A percentile compares a stretch with the other conserved stretches of the same genome.
Conservation (phyloP, 2,329 filamentous ascomycete species). For the Coniochaeta sp. region DNA sequence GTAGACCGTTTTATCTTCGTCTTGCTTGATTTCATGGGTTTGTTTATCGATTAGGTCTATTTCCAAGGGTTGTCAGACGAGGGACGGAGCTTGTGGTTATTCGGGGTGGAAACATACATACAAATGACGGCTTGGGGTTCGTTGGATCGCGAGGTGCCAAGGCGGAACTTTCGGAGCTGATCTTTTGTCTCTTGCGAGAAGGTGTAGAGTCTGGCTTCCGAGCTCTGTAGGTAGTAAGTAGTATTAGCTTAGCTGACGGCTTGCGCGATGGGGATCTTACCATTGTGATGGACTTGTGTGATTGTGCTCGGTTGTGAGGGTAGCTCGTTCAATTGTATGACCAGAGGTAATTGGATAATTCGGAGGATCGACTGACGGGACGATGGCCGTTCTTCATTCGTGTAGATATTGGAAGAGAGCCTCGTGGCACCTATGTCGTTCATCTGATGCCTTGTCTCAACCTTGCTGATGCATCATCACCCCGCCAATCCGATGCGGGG, state of each 20-base stretch:
- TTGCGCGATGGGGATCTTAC: not conserved
- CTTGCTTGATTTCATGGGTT: slow-evolving; percentile 81
- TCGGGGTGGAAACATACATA: slow-evolving; percentile 46
- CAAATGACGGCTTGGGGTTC: slow-evolving; percentile 89
- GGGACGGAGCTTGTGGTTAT: not conserved
- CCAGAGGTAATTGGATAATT: not conserved
- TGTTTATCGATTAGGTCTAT: slow-evolving; percentile 80
- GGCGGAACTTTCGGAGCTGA: slow-evolving; percentile 87
- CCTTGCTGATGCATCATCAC: not conserved
- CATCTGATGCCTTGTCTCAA: not conserved
- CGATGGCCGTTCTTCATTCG: not conserved
- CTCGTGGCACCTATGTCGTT: not conserved
- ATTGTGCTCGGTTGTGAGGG: too few species aligned
- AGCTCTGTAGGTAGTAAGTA: not conserved
- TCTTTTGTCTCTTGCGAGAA: slow-evolving; percentile 88
- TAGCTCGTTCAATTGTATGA: too few species aligned
- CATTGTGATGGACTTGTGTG: not conserved
- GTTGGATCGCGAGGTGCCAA: slow-evolving; percentile 80
- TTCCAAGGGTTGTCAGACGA: not conserved
- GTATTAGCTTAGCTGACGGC: not conserved
- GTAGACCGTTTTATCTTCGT: slow-evolving; percentile 71
- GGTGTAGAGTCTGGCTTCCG: slow-evolving; percentile 84
- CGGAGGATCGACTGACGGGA: not conserved
- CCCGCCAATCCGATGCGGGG: not conserved
- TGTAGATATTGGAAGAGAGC: not conserved